Percentiles rank a stretch among this genome's conserved stretches.
Evolutionary conservation across 805 yeast genomes (phyloP).

Genomic region (Barnettozyma botsteinii): DNA sequence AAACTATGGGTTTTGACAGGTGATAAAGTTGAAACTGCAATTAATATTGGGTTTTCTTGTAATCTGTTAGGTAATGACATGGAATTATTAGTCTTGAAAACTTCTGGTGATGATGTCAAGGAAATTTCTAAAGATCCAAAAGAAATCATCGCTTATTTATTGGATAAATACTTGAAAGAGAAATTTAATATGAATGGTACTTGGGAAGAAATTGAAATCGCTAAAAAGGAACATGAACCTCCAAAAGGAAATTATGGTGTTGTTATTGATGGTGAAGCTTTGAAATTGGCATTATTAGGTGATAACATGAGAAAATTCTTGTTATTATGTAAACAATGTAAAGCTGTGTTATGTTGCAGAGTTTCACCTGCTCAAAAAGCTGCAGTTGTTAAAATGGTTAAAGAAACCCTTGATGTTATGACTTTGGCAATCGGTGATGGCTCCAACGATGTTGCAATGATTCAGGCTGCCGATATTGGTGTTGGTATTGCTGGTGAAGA

Average conservation of each 20-base stretch:
- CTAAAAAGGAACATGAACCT: constrained; percentile 54
- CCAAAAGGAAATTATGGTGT: constrained; percentile 66
- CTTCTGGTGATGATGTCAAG: constrained; percentile 50
- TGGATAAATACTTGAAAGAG: constrained; percentile 38
- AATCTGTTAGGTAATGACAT: constrained; percentile 68
- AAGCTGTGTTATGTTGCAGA: constrained; percentile 77
- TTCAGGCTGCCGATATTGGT: constrained; percentile 82
- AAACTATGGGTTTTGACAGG: constrained; percentile 85
- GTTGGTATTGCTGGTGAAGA: constrained; percentile 90
- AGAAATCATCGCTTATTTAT: constrained; percentile 29
- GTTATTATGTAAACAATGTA: constrained; percentile 70
- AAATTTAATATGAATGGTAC: constrained; percentile 57
- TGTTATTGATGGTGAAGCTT: constrained; percentile 76
- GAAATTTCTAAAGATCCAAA: constrained; percentile 36
- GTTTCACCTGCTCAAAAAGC: constrained; percentile 87
- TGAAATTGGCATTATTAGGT: constrained; percentile 45
- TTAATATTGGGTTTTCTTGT: constrained; percentile 83
- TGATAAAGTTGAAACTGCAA: constrained; percentile 86
- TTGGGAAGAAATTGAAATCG: constrained; percentile 47
- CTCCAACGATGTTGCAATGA: constrained; percentile 86
- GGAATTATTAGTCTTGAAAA: constrained; percentile 64
- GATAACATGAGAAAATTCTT: constrained; percentile 53
- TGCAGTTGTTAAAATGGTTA: constrained; percentile 71
- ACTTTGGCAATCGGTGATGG: constrained; percentile 87
- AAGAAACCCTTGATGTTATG: constrained; percentile 72